Conservation (phyloP, 108 stramenopile genomes). For the Skeletonema marinoi region DNA sequence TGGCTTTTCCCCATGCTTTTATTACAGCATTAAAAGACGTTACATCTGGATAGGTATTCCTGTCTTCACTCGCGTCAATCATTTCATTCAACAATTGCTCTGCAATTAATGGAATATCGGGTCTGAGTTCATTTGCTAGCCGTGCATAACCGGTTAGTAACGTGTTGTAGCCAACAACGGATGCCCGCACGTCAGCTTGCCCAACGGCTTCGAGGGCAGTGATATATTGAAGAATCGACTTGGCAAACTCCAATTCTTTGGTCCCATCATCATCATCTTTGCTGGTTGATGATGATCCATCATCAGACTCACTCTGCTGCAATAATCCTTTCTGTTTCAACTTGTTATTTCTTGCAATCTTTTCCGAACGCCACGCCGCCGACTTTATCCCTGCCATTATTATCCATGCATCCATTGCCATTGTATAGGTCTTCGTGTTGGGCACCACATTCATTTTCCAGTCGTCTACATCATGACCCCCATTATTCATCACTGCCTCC, state of each 20-base stretch:
- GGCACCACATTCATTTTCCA: constrained; percentile 47
- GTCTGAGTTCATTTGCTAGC: constrained; percentile 41
- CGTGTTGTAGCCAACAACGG: constrained; percentile 71
- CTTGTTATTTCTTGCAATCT: neutral
- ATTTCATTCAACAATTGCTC: constrained; percentile 71
- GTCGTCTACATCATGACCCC: constrained; percentile 39
- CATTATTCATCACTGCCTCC: constrained; percentile 18
- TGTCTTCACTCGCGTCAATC: constrained; percentile 40
- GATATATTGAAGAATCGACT: constrained; percentile 60
- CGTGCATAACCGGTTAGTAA: constrained; percentile 61
- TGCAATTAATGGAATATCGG: constrained; percentile 52
- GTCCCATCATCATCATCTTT: constrained; percentile 58
- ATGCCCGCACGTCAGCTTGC: constrained; percentile 44
- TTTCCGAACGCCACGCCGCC: constrained; percentile 15
- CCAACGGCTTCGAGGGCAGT: constrained; percentile 54
- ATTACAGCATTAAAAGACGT: constrained; percentile 68
- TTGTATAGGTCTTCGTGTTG: constrained; percentile 68
- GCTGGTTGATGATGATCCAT: neutral
- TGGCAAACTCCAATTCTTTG: constrained; percentile 60
- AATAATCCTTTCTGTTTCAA: constrained; percentile 19
- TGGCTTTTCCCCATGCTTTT: constrained; percentile 68
- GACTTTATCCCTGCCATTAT: constrained; percentile 62
- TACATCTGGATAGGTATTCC: constrained; percentile 51
- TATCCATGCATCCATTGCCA: constrained; percentile 73
- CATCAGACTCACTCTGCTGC: neutral